A percentile compares a stretch with the other conserved stretches of the same genome.
Conservation (phyloP, 306 rosid genomes). For the Fragaria ananassa region DNA sequence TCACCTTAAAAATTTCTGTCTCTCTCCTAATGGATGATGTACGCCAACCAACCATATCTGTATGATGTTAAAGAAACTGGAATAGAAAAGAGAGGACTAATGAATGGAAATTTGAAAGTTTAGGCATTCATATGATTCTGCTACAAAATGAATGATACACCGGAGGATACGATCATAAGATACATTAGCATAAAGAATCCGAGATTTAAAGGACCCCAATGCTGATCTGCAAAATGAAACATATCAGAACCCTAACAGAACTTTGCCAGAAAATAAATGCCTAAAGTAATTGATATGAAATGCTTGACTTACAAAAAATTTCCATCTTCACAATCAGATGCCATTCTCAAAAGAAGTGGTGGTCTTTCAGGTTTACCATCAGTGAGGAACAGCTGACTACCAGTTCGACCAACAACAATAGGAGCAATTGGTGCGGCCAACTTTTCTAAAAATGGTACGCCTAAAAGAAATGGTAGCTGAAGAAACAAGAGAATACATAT, state of each 20-base stretch:
- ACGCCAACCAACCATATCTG: slow-evolving; percentile 99
- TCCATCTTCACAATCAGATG: slow-evolving; percentile 78
- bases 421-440: slow-evolving; percentile 85
- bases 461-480: slow-evolving; percentile 89
- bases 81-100: slow-evolving; percentile 20
- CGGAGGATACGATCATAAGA: slow-evolving; percentile 92
- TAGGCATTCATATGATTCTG: slow-evolving; percentile 11
- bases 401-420: slow-evolving; percentile 76
- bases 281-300: not conserved
- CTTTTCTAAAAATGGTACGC: slow-evolving; percentile 80
- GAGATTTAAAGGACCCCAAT: slow-evolving; percentile 69
- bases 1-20: slow-evolving; percentile 71
- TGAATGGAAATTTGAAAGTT: slow-evolving; percentile 15
- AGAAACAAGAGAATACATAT: slow-evolving; percentile 23
- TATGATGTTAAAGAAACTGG: slow-evolving; percentile 39
- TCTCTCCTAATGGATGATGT: slow-evolving; percentile 96
- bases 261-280: not conserved
- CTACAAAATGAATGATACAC: not conserved
- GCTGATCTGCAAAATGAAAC: slow-evolving; percentile 69
- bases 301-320: slow-evolving; percentile 66
- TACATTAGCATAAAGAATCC: slow-evolving; percentile 81
- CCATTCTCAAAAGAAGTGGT: slow-evolving; percentile 92
- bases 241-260: slow-evolving; percentile 22
- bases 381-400: slow-evolving; percentile 90
- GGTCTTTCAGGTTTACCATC: slow-evolving; percentile 84